Evolutionary conservation across 257 asterid genomes (phyloP), one percentile per base, ranked within the genome.

Genomic region (Mentha longifolia): DNA sequence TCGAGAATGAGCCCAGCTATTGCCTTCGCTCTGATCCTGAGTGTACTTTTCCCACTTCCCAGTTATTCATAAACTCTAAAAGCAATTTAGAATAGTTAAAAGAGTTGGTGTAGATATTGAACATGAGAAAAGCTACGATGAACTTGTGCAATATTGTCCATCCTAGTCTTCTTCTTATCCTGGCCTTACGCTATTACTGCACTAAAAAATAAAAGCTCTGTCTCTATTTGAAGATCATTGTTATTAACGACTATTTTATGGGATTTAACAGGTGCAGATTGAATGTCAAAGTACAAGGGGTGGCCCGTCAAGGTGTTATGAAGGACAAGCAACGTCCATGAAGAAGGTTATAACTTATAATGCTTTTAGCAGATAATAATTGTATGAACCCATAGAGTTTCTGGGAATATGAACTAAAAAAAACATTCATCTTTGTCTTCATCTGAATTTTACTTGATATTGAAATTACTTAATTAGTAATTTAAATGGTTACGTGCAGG

Each of bases 301-400:
- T 49, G 79, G 65, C 51, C 72, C 66, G 12, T 67, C 77, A 28
- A 61, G 71, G 69, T 42, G 75, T 30, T 35, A 65, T 43, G 70
- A 59, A 79, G 77, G 78, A 17, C 79, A 68, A 66, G 67, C 72
- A 42, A 71, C 25, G 73, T 74, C 84, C 46, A 50, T 77, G 88
- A 83, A 81, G 77, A 89, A 85, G 96, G 97, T 94, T 76, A 42
- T 42, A 65, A 47, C 75, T 91, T 77, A 37, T 37, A 64, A 57
- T 72, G 63, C 74, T 68, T 79, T 59, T 42, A 63, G 47, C 30
- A 61, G 69, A 61, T 70, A 41, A 16, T 43, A 41, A 16, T 43
- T 33, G 31, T 52, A 39, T 60, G 39, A 12, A 22, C 30, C 58
- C 28, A 56, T n/a, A 15, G 61, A 14, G n/a, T 52, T 63, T 30